Evolutionary conservation across 805 yeast genomes (phyloP).

Genomic region (Lipomyces kockii): DNA sequence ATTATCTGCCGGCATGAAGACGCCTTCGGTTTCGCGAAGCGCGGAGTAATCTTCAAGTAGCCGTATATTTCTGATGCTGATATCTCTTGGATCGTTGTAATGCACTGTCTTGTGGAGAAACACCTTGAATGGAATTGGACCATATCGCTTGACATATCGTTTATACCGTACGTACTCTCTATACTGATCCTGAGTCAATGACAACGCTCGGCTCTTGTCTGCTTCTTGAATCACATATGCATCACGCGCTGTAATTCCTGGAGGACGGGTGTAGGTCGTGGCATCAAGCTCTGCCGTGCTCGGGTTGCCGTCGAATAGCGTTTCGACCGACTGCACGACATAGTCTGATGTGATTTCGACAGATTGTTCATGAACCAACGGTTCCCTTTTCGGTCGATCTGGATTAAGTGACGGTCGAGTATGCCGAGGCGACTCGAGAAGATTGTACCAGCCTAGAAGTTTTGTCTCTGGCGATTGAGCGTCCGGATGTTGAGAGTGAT

Average conservation of each 20-base stretch:
- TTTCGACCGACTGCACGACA: neutral
- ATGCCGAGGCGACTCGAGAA: neutral
- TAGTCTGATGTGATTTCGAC: neutral
- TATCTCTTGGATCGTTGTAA: neutral
- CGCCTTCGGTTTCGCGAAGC: neutral
- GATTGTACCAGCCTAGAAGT: neutral
- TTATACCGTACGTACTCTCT: neutral
- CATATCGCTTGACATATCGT: neutral
- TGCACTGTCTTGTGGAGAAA: neutral
- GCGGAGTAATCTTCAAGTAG: neutral
- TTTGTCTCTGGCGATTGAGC: neutral
- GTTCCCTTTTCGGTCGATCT: neutral
- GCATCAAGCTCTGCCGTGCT: neutral
- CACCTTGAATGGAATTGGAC: neutral
- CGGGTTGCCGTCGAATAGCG: neutral
- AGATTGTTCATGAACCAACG: neutral
- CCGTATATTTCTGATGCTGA: conserved; percentile 1
- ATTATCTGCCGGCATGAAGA: conserved; percentile 1
- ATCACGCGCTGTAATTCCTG: neutral
- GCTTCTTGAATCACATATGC: neutral
- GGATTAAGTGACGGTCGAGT: neutral
- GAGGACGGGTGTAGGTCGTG: neutral
- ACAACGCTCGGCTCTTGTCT: neutral
- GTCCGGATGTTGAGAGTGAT: neutral
- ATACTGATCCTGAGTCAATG: conserved; percentile 1